phyloP scores from a whole-genome alignment of 805 yeast genomes.

The Candida easanensis region DNA sequence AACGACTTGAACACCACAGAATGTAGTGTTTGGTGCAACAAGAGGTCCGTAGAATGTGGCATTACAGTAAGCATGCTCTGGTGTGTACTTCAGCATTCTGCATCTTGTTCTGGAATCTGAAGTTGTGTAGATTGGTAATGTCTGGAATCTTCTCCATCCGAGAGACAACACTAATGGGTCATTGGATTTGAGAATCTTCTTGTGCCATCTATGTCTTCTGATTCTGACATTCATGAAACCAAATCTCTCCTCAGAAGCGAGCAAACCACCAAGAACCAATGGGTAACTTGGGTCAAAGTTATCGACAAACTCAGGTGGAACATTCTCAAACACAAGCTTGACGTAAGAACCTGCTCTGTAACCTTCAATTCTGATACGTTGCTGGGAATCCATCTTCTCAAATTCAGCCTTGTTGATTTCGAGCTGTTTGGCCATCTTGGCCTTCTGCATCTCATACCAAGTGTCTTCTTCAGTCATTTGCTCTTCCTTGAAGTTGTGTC shows the following conservation, averaged over 20 bases:
- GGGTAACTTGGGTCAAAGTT: slow-evolving; percentile 86
- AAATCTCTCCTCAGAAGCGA: slow-evolving; percentile 87
- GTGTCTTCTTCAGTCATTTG: slow-evolving; percentile 87
- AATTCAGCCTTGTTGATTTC: slow-evolving; percentile 87
- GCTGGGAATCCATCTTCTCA: slow-evolving; percentile 69
- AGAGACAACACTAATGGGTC: slow-evolving; percentile 92
- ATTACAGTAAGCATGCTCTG: slow-evolving; percentile 95
- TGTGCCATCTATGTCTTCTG: slow-evolving; percentile 99
- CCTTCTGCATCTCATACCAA: slow-evolving; percentile 97
- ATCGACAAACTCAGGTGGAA: slow-evolving; percentile 89
- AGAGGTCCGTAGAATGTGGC: slow-evolving; percentile 97
- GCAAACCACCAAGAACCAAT: slow-evolving; percentile 83
- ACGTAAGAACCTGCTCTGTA: slow-evolving; percentile 92
- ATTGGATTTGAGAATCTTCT: slow-evolving; percentile 88
- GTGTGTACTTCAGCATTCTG: slow-evolving; percentile 96
- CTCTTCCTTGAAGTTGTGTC: slow-evolving; percentile 73
- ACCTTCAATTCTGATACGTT: slow-evolving; percentile 84
- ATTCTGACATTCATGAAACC: slow-evolving; percentile 91
- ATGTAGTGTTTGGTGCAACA: slow-evolving; percentile 96
- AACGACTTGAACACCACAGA: slow-evolving; percentile 90
- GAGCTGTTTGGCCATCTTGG: slow-evolving; percentile 92
- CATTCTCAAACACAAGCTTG: slow-evolving; percentile 72
- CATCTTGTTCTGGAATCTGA: slow-evolving; percentile 97
- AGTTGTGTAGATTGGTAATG: slow-evolving; percentile 92
- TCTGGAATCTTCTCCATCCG: slow-evolving; percentile 99